These are phyloP conservation scores for Termitomyces sp. DNA, from an alignment of 768 basidiomycete genomes.

Conservation along the genomic window DNA sequence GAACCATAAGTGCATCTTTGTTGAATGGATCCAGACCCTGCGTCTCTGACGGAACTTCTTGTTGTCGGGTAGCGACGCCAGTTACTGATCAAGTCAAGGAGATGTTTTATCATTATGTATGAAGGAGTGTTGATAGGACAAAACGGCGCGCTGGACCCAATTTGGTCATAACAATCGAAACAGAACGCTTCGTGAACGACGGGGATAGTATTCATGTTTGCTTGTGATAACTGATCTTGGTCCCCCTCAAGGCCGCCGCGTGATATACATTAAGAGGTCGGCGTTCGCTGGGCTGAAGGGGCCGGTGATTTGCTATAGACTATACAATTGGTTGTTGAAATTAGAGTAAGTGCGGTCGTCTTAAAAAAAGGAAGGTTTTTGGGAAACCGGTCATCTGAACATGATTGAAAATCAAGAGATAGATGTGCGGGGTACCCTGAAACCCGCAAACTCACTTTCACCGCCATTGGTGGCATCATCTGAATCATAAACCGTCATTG, in stretches of 20 bases:
- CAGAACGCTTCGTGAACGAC: slow-evolving; percentile 6
- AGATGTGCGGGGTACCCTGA: slow-evolving; percentile 3
- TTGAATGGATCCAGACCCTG: neutral
- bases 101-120: neutral
- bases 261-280: neutral
- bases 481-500: slow-evolving; percentile 3
- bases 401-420: neutral
- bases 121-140: neutral
- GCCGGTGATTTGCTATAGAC: neutral
- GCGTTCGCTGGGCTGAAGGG: neutral
- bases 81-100: slow-evolving; percentile 1
- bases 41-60: neutral
- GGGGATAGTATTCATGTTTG: neutral
- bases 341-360: neutral
- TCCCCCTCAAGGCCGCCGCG: neutral
- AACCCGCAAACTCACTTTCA: slow-evolving; percentile 5
- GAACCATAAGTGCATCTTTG: neutral
- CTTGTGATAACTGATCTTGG: neutral
- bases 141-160: neutral
- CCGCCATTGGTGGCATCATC: neutral
- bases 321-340: neutral
- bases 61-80: neutral
- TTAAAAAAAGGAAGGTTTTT: neutral
- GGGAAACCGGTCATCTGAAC: neutral
- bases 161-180: slow-evolving; percentile 1